Evolutionary conservation across 2,329 filamentous ascomycete genomes (phyloP).

Genomic region (Chalara sp.): DNA sequence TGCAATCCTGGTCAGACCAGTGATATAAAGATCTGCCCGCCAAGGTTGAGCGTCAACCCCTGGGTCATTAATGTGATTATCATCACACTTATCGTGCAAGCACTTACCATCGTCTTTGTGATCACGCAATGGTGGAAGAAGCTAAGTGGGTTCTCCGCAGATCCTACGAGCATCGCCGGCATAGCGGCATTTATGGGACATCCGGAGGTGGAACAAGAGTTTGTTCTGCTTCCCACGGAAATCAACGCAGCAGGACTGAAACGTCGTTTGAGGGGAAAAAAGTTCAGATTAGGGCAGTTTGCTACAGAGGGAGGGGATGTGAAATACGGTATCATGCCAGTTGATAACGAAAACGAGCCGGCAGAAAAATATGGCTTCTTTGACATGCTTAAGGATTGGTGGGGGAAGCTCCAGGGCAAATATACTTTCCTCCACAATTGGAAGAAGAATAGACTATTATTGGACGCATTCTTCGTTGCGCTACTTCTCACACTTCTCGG

Average conservation of each 20-base stretch:
- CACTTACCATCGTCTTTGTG: constrained; percentile 1
- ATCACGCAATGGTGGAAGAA: constrained; percentile 10
- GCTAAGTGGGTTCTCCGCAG: constrained; percentile 3
- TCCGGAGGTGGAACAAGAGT: constrained; percentile 7
- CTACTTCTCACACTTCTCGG: constrained; percentile 4
- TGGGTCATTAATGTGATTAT: constrained; percentile 6
- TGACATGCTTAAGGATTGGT: neutral
- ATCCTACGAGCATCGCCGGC: constrained; percentile 8
- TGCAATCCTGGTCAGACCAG: neutral
- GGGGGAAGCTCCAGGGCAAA: neutral
- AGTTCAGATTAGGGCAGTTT: constrained; percentile 6
- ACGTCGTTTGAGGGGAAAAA: constrained; percentile 2
- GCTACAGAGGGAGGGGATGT: constrained; percentile 2
- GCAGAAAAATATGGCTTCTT: constrained; percentile 1
- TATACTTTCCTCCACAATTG: constrained; percentile 5
- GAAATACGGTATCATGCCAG: constrained; percentile 10
- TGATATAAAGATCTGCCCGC: constrained; percentile 1
- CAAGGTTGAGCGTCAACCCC: constrained; percentile 6
- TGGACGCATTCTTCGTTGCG: constrained; percentile 6
- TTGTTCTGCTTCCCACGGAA: constrained; percentile 4
- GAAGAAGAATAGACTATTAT: constrained; percentile 5
- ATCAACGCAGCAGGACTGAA: constrained; percentile 2
- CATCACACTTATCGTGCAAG: constrained; percentile 5
- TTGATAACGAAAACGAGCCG: neutral
- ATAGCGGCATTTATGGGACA: constrained; percentile 9